Conservation (phyloP, 306 rosid genomes). For the Vigna nakashimae region DNA sequence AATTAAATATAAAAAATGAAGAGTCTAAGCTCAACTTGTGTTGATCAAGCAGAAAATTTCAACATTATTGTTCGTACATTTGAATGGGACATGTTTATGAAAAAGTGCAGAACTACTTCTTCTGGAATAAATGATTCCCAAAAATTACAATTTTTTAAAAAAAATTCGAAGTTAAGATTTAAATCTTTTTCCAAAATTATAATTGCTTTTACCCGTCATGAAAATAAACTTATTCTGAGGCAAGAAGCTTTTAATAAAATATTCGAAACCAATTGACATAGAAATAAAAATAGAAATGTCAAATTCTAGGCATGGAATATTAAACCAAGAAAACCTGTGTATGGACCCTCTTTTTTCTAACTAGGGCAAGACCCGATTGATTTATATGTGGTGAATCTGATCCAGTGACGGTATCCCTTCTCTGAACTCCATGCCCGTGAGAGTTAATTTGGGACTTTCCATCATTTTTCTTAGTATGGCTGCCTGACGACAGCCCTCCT, state of each 20-base stretch:
- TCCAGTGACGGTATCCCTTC: slow-evolving; percentile 76
- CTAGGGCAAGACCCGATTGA: slow-evolving; percentile 74
- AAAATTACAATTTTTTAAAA: background rate
- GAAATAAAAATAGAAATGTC: slow-evolving; percentile 28
- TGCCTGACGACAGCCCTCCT: slow-evolving; percentile 70
- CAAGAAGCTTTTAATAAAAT: slow-evolving; percentile 22
- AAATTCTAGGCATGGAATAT: slow-evolving; percentile 15
- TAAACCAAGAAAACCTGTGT: slow-evolving; percentile 66
- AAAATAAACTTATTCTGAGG: background rate
- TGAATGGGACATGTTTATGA: background rate
- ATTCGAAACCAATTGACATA: slow-evolving; percentile 36
- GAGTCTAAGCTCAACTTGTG: background rate
- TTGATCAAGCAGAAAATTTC: slow-evolving; percentile 2
- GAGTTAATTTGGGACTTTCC: slow-evolving; percentile 64
- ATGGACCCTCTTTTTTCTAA: slow-evolving; percentile 87
- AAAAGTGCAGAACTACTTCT: slow-evolving; percentile 10
- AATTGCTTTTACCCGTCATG: background rate
- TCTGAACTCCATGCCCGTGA: slow-evolving; percentile 63
- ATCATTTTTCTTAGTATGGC: slow-evolving; percentile 68
- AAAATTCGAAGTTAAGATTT: background rate
- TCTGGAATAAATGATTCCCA: background rate
- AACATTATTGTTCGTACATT: background rate
- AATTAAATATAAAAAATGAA: slow-evolving; percentile 25
- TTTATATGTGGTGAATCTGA: slow-evolving; percentile 68
- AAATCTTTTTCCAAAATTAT: background rate